A percentile compares a stretch with the other conserved stretches of the same genome.
Conservation (phyloP, 306 rosid genomes). For the Fagus sylvatica region DNA sequence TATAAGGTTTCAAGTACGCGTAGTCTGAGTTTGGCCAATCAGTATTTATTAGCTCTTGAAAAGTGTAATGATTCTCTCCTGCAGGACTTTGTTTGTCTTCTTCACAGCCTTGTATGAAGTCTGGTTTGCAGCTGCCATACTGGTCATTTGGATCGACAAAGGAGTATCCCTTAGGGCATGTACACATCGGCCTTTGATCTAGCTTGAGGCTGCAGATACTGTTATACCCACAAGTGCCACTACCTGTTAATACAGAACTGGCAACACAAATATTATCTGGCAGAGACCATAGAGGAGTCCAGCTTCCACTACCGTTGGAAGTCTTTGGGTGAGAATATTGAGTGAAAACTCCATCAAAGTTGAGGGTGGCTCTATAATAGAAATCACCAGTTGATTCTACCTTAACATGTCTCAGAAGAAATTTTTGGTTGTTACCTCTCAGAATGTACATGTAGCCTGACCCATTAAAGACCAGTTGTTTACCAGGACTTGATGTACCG, state of each 20-base stretch:
- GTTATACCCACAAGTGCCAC: constrained; percentile 51
- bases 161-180: constrained; percentile 45
- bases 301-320: constrained; percentile 4
- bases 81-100: constrained; percentile 20
- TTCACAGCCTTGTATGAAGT: constrained; percentile 40
- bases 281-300: constrained; percentile 5
- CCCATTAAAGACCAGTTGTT: constrained; percentile 30
- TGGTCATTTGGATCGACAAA: constrained; percentile 30
- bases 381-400: not conserved
- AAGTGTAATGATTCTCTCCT: constrained; percentile 19
- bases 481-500: constrained; percentile 25
- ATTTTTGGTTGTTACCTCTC: constrained; percentile 21
- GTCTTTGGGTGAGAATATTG: constrained; percentile 35
- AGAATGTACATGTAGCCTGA: constrained; percentile 39
- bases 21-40: constrained; percentile 44
- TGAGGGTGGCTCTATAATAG: constrained; percentile 45
- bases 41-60: constrained; percentile 3
- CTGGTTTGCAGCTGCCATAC: constrained; percentile 40
- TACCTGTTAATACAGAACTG: constrained; percentile 1
- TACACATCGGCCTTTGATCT: constrained; percentile 33
- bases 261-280: constrained; percentile 30
- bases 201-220: constrained; percentile 37
- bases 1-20: constrained; percentile 11
- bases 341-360: constrained; percentile 51
- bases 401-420: not conserved